Evolutionary conservation across 768 basidiomycete species (phyloP), one percentile per base, ranked within the genome.

Genomic region (Trametes cingulata): DNA sequence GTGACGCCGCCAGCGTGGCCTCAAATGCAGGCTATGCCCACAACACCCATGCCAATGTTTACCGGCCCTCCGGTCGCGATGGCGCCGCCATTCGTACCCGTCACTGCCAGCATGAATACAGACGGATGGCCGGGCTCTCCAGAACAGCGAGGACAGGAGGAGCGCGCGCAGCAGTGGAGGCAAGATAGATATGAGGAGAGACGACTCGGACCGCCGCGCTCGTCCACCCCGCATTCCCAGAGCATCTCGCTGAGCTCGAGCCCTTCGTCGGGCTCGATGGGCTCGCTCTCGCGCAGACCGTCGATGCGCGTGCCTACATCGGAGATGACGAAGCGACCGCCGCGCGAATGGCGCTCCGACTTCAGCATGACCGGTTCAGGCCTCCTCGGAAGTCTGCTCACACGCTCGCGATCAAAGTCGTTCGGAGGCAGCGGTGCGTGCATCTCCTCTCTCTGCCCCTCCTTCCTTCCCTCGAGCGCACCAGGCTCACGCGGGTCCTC

Each of bases 331-430:
- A 71, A 67, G 62, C 62, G 69, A 10, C 69, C 71, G 7, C 71
- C 71, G 19, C 60, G 69, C 10, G 69, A 72, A 33, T 75, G 74
- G 74, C 59, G 74, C 35, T 57, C 72, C 1, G 72, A 72, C 46
- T 75, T 75, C 64, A 67, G 66, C 45, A 70, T 73, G 70, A 63
- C 62, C 6, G 61, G 66, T 22, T 56, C 67, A 0, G 52, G 60
- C 7, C 46, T 65, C 6, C 45, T 74, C 1, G 61, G 67, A 25
- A 62, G 67, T 20, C 39, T 73, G 9, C 56, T 74, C 19, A 63
- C 57, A 2, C 63, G 42, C 25, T 51, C 54, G 41, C 66, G 70
- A 1, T 62, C 59, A 3, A 62, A 56, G 50, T 69, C 60, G 17
- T 65, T 70, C 17, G 67, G 66, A 8, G 62, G 60, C 22, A 52